Conservation (phyloP, 768 basidiomycete species). For the Calocera viscosa region DNA sequence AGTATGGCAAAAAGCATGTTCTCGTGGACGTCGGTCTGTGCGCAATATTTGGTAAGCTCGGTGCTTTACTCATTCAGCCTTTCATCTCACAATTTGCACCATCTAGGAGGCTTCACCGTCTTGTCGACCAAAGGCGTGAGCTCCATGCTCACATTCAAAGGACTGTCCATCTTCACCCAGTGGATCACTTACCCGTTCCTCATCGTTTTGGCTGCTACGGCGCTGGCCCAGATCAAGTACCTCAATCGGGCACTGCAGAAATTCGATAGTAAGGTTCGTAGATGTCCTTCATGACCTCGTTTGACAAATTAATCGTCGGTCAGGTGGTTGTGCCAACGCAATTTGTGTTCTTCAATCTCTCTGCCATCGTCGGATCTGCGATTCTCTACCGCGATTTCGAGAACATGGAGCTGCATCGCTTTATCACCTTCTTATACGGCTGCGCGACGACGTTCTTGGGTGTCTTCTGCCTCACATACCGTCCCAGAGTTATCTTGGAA, state of each 20-base stretch:
- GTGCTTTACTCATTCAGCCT: background rate
- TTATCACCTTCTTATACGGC: conserved; percentile 75
- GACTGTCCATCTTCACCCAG: conserved; percentile 60
- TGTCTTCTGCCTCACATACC: conserved; percentile 69
- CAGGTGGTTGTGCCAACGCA: conserved; percentile 87
- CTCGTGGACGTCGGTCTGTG: conserved; percentile 81
- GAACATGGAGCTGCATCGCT: conserved; percentile 64
- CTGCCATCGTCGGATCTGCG: conserved; percentile 83
- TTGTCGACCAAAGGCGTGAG: conserved; percentile 87
- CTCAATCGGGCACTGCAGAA: conserved; percentile 79
- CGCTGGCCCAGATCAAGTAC: conserved; percentile 72
- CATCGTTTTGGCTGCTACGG: conserved; percentile 55
- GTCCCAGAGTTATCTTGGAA: background rate
- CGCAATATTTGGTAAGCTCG: conserved; percentile 38
- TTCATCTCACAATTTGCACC: background rate
- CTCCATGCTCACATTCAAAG: conserved; percentile 65
- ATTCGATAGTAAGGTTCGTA: conserved; percentile 75
- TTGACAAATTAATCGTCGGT: conserved; percentile 8
- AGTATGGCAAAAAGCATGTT: conserved; percentile 52
- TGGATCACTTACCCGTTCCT: conserved; percentile 78
- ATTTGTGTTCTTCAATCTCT: conserved; percentile 89
- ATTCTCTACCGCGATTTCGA: conserved; percentile 91
- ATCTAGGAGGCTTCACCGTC: conserved; percentile 84
- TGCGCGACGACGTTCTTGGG: conserved; percentile 82
- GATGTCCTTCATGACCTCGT: background rate